Evolutionary conservation across 176 grass and related monocot genomes (phyloP), one percentile per base, ranked within the genome.

Genomic region (Oryza officinalis): DNA sequence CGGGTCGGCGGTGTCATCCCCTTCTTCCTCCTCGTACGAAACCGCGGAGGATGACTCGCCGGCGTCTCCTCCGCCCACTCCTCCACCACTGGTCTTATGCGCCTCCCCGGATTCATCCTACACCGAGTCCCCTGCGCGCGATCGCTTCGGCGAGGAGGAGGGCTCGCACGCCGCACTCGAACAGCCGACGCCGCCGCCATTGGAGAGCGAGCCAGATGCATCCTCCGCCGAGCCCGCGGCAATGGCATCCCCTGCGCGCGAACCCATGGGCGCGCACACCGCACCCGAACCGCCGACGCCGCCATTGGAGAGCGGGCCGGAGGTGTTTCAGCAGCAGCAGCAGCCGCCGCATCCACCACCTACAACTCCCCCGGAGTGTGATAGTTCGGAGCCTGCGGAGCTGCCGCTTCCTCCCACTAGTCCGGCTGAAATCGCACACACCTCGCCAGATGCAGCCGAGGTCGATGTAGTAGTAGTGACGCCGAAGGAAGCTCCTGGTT

Each of bases 241-340:
- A 65, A 44, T 80, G 83, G 54, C 59, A 22, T 44, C 66, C 59
- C 63, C 17, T 70, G 65, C 71, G 41, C 25, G 44, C 28, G 71
- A 76, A 28, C 69, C 80, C 31, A 65, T 31, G 52, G 74, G 77
- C 20, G 10, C 17, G 38, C 66, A 17, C 65, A 41, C 28, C 23
- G 50, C 52, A 18, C 52, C 64, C 14, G 18, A 64, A 31, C 77
- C 49, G 63, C 38, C 22, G 66, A 65, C 50, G 27, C 50, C 28
- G 65, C 82, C 64, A 63, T 26, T 76, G 77, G 71, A 84, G 76
- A 37, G 63, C 68, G 15, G 22, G 44, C 27, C 2, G 22, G 81
- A 80, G 72, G 63, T 27, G 8, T 80, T 75, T 63, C 60, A 43
- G 37, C 70, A 28, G 35, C 69, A 85, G 71, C 76, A 80, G 72